Evolutionary conservation across 352 stramenopile species (phyloP), one percentile per base, ranked within the genome.

Genomic region (Phytopythium boreale): DNA sequence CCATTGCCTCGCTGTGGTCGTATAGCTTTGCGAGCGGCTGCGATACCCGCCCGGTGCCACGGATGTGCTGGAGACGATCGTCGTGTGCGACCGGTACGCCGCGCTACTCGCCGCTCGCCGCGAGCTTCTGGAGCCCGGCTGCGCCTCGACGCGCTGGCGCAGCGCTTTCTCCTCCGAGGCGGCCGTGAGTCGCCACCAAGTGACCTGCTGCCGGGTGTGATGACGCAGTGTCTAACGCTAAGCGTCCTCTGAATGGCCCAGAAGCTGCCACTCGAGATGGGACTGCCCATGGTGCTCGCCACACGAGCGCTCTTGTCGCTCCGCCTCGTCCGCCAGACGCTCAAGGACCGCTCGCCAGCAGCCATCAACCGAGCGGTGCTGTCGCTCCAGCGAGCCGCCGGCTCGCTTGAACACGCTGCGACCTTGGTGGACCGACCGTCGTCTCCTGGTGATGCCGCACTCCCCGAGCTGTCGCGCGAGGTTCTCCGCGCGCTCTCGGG

Each of bases 241-340:
- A 12, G 1, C 20, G 5, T 10, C 24, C 27, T 20, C 10, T 19
- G 11, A 22, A 36, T 22, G 19, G 0, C 8, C 7, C 24, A 75
- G 69, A 59, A 70, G 6, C 69, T 81, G 12, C 63, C 71, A 22
- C 26, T 77, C 10, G 47, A 66, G 14, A 75, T 77, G 61, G 75
- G 80, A 22, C 61, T 76, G 24, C 65, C 75, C 26, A 81, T 80
- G 72, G 63, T 67, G 22, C 64, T 77, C 29, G 58, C 71, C 50
- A 70, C 76, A 0, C 52, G 66, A 22, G 67, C 65, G 3, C 66
- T 70, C 8, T 24, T 83, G 10, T 55, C 76, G 34, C 26, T 83
- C 20, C 60, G 44, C n/a, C 29, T 69, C 3, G 66, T 64, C 19
- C 57, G 56, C 20, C 31, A 24, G n/a, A 50, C 37, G 14, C 43